Evolutionary conservation across 2,329 filamentous ascomycete genomes (phyloP).

Genomic region (Sclerotinia spermophila): DNA sequence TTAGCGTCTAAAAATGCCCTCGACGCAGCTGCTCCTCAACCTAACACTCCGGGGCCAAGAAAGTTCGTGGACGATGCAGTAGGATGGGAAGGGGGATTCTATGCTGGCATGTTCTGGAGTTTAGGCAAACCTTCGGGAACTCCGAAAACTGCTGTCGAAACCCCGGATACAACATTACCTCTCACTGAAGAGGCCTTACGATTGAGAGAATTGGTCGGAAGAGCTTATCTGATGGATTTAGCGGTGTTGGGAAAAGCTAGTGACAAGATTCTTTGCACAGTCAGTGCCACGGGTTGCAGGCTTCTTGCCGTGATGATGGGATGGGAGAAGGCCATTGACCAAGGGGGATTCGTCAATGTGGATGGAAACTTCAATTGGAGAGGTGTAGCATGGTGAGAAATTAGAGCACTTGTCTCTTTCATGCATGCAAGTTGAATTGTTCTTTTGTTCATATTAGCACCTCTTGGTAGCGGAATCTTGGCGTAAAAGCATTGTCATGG

Average conservation of each 20-base stretch:
- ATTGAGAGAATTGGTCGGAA: slow-evolving; percentile 68
- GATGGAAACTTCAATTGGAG: slow-evolving; percentile 66
- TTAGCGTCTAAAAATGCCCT: slow-evolving; percentile 63
- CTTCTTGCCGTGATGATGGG: slow-evolving; percentile 83
- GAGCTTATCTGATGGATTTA: slow-evolving; percentile 80
- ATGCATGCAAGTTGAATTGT: not conserved
- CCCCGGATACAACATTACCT: slow-evolving; percentile 36
- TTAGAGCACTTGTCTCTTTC: not conserved
- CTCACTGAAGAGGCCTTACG: slow-evolving; percentile 51
- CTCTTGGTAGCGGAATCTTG: not conserved
- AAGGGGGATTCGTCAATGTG: slow-evolving; percentile 71
- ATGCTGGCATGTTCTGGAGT: slow-evolving; percentile 75
- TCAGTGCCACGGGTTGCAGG: slow-evolving; percentile 69
- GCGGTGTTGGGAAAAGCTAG: slow-evolving; percentile 65
- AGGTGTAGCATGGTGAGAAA: slow-evolving; percentile 37
- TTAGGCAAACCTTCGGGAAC: slow-evolving; percentile 50
- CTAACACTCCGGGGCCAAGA: slow-evolving; percentile 47
- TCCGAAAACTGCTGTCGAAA: slow-evolving; percentile 36
- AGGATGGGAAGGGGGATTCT: slow-evolving; percentile 89
- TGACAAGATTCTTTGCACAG: slow-evolving; percentile 72
- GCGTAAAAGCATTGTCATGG: not conserved
- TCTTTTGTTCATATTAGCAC: slow-evolving; percentile 3
- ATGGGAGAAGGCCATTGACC: slow-evolving; percentile 64
- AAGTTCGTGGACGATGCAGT: slow-evolving; percentile 72
- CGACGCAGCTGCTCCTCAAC: slow-evolving; percentile 37